These are phyloP conservation scores for Dictyostelium firmibasis DNA, from an alignment of 78 protist species.

Conservation along the genomic window DNA sequence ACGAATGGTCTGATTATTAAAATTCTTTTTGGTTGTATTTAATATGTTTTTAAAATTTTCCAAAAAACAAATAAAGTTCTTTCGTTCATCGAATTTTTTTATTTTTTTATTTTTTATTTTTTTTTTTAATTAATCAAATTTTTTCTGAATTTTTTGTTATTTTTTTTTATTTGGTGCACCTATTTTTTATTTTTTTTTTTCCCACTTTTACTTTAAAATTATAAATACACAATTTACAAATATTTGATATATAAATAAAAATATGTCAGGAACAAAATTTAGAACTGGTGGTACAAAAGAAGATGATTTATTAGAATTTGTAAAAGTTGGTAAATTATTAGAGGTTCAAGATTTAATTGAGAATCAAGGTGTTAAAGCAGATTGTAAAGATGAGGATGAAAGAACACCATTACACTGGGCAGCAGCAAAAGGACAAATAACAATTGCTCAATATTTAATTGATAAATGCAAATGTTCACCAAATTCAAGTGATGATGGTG, in stretches of 20 bases:
- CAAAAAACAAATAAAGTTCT: neutral
- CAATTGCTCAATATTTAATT: conserved; percentile 4
- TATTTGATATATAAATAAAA: neutral
- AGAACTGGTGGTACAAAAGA: conserved; percentile 35
- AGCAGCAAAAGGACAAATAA: conserved; percentile 26
- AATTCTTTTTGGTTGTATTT: neutral
- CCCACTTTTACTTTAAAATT: no score
- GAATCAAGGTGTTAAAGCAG: conserved; percentile 1
- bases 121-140: no score
- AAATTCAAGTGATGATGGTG: conserved; percentile 67
- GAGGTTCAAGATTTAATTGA: conserved; percentile 23
- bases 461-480: neutral
- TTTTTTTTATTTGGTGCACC: no score
- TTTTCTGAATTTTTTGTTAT: no score
- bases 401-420: conserved; percentile 65
- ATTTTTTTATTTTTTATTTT: no score
- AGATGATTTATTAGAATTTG: conserved; percentile 49
- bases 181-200: neutral
- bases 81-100: no score
- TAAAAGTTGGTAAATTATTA: conserved; percentile 10
- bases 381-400: conserved; percentile 47
- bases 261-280: conserved; percentile 36
- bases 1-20: conserved; percentile 70
- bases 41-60: neutral
- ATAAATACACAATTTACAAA: no score